Base-by-base conservation (phyloP, 2,329 filamentous ascomycete species). In the Fusarium albidum region DNA sequence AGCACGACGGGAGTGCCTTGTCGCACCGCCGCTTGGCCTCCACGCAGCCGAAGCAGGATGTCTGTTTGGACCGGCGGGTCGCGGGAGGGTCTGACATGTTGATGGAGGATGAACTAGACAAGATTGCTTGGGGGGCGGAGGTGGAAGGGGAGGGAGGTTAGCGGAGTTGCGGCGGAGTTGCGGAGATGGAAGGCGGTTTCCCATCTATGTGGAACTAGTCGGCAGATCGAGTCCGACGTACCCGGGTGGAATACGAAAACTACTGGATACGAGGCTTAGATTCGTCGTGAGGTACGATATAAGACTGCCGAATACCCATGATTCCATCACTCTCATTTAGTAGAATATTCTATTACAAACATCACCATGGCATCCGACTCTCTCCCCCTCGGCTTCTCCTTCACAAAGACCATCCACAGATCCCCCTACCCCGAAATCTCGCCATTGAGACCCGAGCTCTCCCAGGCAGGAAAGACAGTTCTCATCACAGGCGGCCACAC, bases 381-480 rank as follows among this genome's bases (percentile, higher is more conserved):
- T 7, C 21, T 21, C 21, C 21, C 21, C 21, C 4, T 21, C 7
- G 21, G 21, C 21, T 21, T 21, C 21, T 21, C 13, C 32, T 46
- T 46, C 32, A 46, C 33, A 1, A 13, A 27, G 12, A 46, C 17
- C 7, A 15, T 34, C 6, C 44, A 48, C 28, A 15, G 12, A 8
- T 14, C 26, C 4, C 18, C 35, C 6, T 48, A 48, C 18, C 34
- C 44, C n/a, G 35, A 26, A 26, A 48, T 40, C 44, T 48, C 44
- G 12, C 44, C 44, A 3, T 14, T 18, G n/a, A 34, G 44, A 14
- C 26, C 44, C 4, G 44, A 48, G 44, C 44, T 48, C 12, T 31
- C 26, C 34, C 27, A 39, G 27, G n/a, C 14, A 6, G 44, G 44
- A 4, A 48, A 33, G n/a, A 40, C 44, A 4, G 17, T 48, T 6